Percentiles rank a stretch among this genome's conserved stretches.
Evolutionary conservation across 148 eudicot genomes (phyloP).

Genomic region (Rhododendron williamsianum): DNA sequence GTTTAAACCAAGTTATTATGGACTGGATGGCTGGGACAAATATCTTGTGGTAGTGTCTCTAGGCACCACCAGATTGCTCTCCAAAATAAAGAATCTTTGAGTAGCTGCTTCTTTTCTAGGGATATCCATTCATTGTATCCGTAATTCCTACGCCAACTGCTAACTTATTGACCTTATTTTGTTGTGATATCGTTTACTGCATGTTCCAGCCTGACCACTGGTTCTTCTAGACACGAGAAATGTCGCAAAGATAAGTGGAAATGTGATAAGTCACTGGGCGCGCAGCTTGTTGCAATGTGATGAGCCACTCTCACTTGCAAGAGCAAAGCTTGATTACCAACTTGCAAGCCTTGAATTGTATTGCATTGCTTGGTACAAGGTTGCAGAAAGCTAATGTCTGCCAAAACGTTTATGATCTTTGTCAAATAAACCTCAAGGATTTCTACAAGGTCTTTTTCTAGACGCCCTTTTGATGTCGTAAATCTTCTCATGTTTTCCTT

Average conservation of each 20-base stretch:
- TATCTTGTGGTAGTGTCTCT: not conserved
- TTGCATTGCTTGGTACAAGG: conserved; percentile 22
- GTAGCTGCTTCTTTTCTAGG: not conserved
- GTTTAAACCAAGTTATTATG: not conserved
- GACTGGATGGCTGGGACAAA: not conserved
- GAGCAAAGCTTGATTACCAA: conserved; percentile 36
- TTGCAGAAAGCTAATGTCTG: conserved; percentile 29
- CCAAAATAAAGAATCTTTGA: not conserved
- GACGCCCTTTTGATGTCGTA: not conserved
- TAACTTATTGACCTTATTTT: not conserved
- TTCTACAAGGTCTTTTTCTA: conserved; percentile 25
- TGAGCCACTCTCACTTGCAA: conserved; percentile 32
- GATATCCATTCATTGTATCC: not conserved
- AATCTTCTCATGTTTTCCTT: not conserved
- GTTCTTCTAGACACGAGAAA: conserved; percentile 19
- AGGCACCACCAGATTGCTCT: not conserved
- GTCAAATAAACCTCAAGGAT: conserved; percentile 30
- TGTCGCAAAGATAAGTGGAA: conserved; percentile 25
- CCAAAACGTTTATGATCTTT: conserved; percentile 20
- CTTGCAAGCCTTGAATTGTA: conserved; percentile 33
- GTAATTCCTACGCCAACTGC: not conserved
- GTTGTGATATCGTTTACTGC: not conserved
- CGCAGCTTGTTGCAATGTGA: conserved; percentile 26
- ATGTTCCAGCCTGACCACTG: conserved; percentile 29
- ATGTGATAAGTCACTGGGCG: conserved; percentile 11